Evolutionary conservation across 1,284 basidiomycete species (phyloP), one percentile per base, ranked within the genome.

Genomic region (Meira miltonrushii): DNA sequence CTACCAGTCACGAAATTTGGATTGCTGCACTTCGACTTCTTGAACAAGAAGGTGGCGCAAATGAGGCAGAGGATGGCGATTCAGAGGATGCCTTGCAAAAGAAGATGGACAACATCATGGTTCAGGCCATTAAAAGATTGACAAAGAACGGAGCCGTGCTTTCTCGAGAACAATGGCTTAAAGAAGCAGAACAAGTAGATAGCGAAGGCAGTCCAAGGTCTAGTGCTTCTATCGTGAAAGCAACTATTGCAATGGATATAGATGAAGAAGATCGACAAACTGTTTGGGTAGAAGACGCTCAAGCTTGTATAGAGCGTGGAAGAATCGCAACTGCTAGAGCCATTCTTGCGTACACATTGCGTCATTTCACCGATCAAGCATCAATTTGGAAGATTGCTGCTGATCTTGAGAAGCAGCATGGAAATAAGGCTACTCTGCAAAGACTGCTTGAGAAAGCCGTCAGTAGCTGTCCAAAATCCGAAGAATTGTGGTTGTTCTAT

Each of bases 1-100:
- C 93, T 0, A 97, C 94, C 0, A 90, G 87, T 39, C 93, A 97
- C 80, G 94, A 98, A 75, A 96, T 98, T 62, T 98, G 94, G 93
- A 95, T 98, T 67, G 93, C 94, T 3, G 94, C 93, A 0, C 90
- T 88, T 38, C 84, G 93, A 28, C 81, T 98, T 6, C 82, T 93
- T 33, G 94, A 98, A 79, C 65, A 77, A 57, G 59, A 59, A 15
- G 65, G 67, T 28, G 58, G 49, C 17, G 81, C 81, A 9, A 82
- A 84, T 44, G 85, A 85, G 64, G 84, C 85, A 60, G 6, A 28
- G 23, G 50, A 53, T 5, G 39, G 25, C 6, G n/a, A 17, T 8
- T 3, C 23, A 19, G 39, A 19, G 4, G 50, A 53, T n/a, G 15
- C 13, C 15, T 39, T 39, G 17, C 81, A 87, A 8, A 87, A 85